Evolutionary conservation across 176 grass and related monocot species (phyloP), one percentile per base, ranked within the genome.

Genomic region (Chrysopogon serrulatus): DNA sequence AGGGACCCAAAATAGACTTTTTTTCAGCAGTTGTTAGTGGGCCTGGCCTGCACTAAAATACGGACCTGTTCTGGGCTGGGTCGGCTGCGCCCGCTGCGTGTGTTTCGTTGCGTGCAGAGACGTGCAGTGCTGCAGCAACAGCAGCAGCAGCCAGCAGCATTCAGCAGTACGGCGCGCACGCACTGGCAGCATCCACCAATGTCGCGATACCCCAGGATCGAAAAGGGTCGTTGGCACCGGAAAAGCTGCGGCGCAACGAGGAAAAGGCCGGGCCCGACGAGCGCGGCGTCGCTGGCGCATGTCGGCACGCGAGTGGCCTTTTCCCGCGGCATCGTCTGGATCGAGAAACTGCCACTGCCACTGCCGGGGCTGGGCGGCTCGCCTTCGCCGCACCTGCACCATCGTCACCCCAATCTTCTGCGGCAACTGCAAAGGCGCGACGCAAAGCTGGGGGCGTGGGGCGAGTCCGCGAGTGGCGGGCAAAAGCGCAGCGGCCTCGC

Each of bases 271-370:
- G 65, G 59, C n/a, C 82, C 33, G 87, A 37, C 59, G 44, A 18
- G 65, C 69, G 18, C 5, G 23, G 39, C 32, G 68, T 36, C 17
- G 1, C 68, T 32, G 73, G 40, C 79, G 82, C 87, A 24, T 51
- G 82, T 64, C 71, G 63, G 82, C 82, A 62, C 56, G 81, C 70
- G 39, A 62, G 69, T 74, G 62, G 26, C 62, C 18, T 73, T 49
- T 62, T 42, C 41, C 1, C 28, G 36, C 39, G 5, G 5, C 62
- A 14, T 26, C 70, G 61, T 68, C 12, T 72, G 63, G 24, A 27
- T 35, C 62, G 77, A 68, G 75, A 48, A 76, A 16, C 82, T 76
- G 82, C 11, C 40, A 14, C 0, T 53, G 61, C 33, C 13, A 14
- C 36, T 37, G 36, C 4, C 5, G 9, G 3, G 17, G 47, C 16